phyloP scores from a whole-genome alignment of 176 grass and related monocot species.

The Oryza meyeriana region DNA sequence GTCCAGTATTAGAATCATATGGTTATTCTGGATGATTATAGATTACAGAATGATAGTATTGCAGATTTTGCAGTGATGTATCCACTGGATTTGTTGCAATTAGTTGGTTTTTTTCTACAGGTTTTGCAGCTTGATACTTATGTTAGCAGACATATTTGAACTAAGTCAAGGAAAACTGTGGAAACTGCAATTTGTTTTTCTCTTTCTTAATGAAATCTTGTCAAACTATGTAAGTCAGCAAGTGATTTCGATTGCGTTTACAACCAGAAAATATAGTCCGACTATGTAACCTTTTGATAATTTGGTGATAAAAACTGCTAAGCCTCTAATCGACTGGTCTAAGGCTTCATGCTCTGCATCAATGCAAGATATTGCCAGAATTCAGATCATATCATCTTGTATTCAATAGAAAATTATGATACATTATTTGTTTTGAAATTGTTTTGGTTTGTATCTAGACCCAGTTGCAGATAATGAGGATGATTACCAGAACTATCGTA shows the following conservation, averaged over 20 bases:
- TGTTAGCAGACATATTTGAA: background rate
- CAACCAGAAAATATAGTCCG: constrained; percentile 8
- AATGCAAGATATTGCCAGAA: background rate
- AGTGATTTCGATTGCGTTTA: background rate
- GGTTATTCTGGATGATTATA: background rate
- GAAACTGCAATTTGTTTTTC: background rate
- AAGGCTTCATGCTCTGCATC: constrained; percentile 1
- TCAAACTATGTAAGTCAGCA: background rate
- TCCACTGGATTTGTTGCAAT: background rate
- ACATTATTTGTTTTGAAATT: constrained; percentile 22
- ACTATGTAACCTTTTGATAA: background rate
- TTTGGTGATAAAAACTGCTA: background rate
- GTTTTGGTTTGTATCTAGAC: constrained; percentile 34
- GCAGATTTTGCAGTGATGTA: constrained; percentile 4
- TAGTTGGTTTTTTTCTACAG: background rate
- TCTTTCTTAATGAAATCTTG: background rate
- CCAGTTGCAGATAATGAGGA: constrained; percentile 51
- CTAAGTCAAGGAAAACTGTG: background rate
- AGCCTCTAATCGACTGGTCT: background rate
- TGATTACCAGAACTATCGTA: constrained; percentile 68
- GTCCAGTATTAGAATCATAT: background rate
- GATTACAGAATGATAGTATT: background rate
- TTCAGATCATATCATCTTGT: background rate
- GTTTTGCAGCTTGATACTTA: constrained; percentile 17
- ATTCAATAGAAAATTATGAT: background rate